Evolutionary conservation across 2,329 filamentous ascomycete species (phyloP), one percentile per base, ranked within the genome.

Genomic region (Trichophyton equinum): DNA sequence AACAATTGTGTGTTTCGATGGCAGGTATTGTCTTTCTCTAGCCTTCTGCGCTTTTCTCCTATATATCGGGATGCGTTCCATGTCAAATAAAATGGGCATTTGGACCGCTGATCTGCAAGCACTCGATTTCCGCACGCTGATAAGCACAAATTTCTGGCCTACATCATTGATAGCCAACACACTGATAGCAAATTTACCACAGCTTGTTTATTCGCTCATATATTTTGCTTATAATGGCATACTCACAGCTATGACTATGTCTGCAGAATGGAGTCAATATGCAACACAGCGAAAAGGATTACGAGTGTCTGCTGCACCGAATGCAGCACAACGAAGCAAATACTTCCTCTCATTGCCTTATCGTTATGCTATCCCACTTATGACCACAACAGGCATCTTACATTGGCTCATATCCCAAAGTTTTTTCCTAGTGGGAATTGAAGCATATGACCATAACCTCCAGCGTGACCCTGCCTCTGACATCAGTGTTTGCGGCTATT

Each of bases 371-470:
- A 58, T 80, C 0, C 74, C 77, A 0, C 65, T 79, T 1, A 67
- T 75, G 1, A 62, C 66, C 0, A 63, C 65, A 1, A 73, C 70
- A 1, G 71, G 67, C 0, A 3, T 77, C 1, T 67, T 80, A 59
- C 78, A 81, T 64, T 81, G 78, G 78, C 68, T 81, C 4, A 69
- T 78, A 2, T 81, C 78, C 0, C 76, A 79, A 62, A 74, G 73
- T 49, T 62, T 79, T 1, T 81, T 79, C 66, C 20, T 51, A 4
- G 46, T 51, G 5, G 40, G 40, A 15, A 63, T 79, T 0, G 44
- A 47, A 47, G 74, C 74, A 0, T 68, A 73, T 2, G 73, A 77
- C 36, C 62, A 63, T 5, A 58, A 63, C 25, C 65, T 63, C 58
- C 60, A 64, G 63, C 8, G 58, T 38, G 7, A 58, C 63, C 40